Base-by-base conservation (phyloP, 2,329 filamentous ascomycete genomes). In the Botrytis fragariae region DNA sequence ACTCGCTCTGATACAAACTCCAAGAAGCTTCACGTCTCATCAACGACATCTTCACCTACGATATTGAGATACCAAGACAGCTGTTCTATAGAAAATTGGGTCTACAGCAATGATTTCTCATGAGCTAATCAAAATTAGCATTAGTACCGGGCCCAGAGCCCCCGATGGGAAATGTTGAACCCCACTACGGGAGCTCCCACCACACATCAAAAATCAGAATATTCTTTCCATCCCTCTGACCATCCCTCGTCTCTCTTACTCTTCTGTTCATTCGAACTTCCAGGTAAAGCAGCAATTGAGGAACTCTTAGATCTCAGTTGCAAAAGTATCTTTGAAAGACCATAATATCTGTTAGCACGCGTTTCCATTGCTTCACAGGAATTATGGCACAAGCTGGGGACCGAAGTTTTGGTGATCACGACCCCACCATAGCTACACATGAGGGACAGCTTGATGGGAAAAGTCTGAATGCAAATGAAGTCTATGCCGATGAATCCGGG, bases 321-420 rank as follows among this genome's bases (percentile, higher is more conserved):
- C n/a, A 42, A 18, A 3, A 35, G 1, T 7, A 42, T 18, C n/a
- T 48, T 20, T 12, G 16, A 22, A 69, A 48, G 63, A 39, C 72
- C 65, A 45, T 63, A 63, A 37, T 25, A 54, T 73, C 79, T 80
- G 75, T 59, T 77, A 76, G 79, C 78, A 80, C 74, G 78, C 79
- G 73, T 76, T 75, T 75, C 79, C 79, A 80, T 80, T 80, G 79
- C 78, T 73, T 69, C 74, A 68, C 65, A 78, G 79, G 76, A 62
- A 76, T 72, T 72, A 80, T 80, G 79, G 75, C 74, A 70, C 75
- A 76, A 62, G 65, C 72, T 68, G 76, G 71, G 71, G 77, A 74
- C 20, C 76, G 75, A 69, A 63, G 48, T 20, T 72, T 72, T 42
- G 73, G 69, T 68, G 61, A 68, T 54, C 73, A 72, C 67, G 48